Evolutionary conservation across 176 grass and related monocot genomes (phyloP), one percentile per base, ranked within the genome.

Genomic region (Calamus simplicifolius): DNA sequence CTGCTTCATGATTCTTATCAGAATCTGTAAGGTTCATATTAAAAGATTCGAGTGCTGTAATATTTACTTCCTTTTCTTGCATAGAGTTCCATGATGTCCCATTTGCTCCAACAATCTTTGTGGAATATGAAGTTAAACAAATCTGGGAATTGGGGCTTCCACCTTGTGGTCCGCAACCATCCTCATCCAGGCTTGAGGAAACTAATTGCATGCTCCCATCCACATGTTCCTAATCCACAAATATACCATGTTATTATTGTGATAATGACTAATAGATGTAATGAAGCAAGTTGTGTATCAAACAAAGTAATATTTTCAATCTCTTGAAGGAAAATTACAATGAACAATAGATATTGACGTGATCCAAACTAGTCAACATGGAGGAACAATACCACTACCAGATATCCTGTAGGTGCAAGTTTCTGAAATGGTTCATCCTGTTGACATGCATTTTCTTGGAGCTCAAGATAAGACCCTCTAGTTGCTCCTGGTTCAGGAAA

Each of bases 401-500:
- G 50, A 59, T 50, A 55, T 13, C 50, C 29, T 31, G 29, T 16
- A 60, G 57, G 51, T 18, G 49, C 25, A 17, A 51, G 38, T 4
- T 28, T 59, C 26, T 26, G 18, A 27, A 38, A 60, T 59, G 68
- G 48, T 59, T 35, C 35, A 71, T 27, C 54, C 25, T 29, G 68
- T 21, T 51, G 43, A 29, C 51, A 15, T 60, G 19, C 43, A 29
- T 70, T 13, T 17, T 50, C 56, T 6, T 16, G 25, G 14, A 49
- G 1, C 25, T 59, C n/a, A 4, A 38, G 8, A 50, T 19, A 70
- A 51, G 68, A 27, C n/a, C 28, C 57, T 18, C 15, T 18, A 29
- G 38, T 50, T 60, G 35, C 3, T 48, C 25, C 52, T 23, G 50
- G 12, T 63, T 55, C 51, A 63, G 54, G 49, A 72, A 61, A 28